These are phyloP conservation scores for Paramarasmius palmivorus DNA, from an alignment of 1,284 basidiomycete genomes.

Conservation along the genomic window DNA sequence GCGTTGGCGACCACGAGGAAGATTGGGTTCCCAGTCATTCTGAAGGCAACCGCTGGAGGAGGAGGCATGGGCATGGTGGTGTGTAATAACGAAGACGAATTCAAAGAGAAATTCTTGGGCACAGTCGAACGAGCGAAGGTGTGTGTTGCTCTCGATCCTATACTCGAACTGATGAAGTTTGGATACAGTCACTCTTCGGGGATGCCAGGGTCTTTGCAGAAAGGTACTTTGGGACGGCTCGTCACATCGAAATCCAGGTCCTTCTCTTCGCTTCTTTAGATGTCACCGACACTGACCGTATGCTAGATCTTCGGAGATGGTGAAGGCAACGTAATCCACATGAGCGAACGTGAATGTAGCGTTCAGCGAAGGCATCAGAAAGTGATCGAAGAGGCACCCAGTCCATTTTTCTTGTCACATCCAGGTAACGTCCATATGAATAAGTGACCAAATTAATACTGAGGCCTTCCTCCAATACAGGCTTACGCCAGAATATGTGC, in stretches of 20 bases:
- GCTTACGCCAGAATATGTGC: conserved; percentile 48
- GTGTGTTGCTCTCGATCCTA: conserved; percentile 9
- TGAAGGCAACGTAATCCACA: conserved; percentile 55
- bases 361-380: conserved; percentile 76
- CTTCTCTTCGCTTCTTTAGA: background rate
- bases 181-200: conserved; percentile 49
- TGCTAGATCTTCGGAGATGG: conserved; percentile 67
- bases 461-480: no score
- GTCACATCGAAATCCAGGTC: conserved; percentile 72
- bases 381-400: conserved; percentile 69
- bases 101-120: conserved; percentile 36
- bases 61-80: conserved; percentile 73
- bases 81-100: conserved; percentile 45
- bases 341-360: conserved; percentile 74
- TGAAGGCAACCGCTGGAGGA: conserved; percentile 73
- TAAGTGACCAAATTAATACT: no score
- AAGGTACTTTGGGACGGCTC: conserved; percentile 53
- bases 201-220: conserved; percentile 63
- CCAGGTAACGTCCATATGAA: conserved; percentile 30
- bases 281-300: background rate
- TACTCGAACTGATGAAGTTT: background rate
- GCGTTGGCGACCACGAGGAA: conserved; percentile 40
- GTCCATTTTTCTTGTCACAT: conserved; percentile 46
- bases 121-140: conserved; percentile 50
- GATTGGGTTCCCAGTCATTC: conserved; percentile 63